Evolutionary conservation across 1,284 basidiomycete genomes (phyloP), one percentile per base, ranked within the genome.

Genomic region (Trametes sp.): DNA sequence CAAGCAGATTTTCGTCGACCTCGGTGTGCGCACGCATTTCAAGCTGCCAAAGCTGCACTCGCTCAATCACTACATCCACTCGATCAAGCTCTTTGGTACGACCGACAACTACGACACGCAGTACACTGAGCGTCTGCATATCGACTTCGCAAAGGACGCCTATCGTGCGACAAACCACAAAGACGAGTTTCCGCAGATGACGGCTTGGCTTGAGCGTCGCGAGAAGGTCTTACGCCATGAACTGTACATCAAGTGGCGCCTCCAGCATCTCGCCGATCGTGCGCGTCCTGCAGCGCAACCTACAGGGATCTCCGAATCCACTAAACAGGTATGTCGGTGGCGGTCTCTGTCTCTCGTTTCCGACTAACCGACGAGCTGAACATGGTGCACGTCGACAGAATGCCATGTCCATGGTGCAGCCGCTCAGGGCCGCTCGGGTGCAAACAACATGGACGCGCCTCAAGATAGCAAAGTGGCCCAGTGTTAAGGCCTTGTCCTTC

Each of bases 111-210:
- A 68, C 56, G 70, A 70, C 44, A 75, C 72, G 0, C 72, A 74
- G 42, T 60, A 63, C 2, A 63, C 72, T 0, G 73, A 76, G 54
- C 64, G 72, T 0, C 69, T 76, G 5, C 74, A 76, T 42, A 76
- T 75, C 44, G 69, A 75, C 51, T 63, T 70, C 26, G 69, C 69
- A 14, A 73, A 75, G 61, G 62, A 74, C 19, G 74, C 69, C 0
- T 78, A 76, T 46, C 64, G 67, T 4, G 69, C 75, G 2, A 73
- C 74, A 13, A 78, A 77, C 57, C 67, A 68, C 23, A 73, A 74
- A 38, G 70, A 78, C 24, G 72, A 77, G 41, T 71, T 73, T 26
- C 26, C 62, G 2, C 77, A 78, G 48, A 80, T 79, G 78, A 74
- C 73, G 0, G 23, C 36, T 1, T 79, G 78, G 78, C 66, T 79